Conservation (phyloP, 2,329 filamentous ascomycete species). For the Xylaria sp. region DNA sequence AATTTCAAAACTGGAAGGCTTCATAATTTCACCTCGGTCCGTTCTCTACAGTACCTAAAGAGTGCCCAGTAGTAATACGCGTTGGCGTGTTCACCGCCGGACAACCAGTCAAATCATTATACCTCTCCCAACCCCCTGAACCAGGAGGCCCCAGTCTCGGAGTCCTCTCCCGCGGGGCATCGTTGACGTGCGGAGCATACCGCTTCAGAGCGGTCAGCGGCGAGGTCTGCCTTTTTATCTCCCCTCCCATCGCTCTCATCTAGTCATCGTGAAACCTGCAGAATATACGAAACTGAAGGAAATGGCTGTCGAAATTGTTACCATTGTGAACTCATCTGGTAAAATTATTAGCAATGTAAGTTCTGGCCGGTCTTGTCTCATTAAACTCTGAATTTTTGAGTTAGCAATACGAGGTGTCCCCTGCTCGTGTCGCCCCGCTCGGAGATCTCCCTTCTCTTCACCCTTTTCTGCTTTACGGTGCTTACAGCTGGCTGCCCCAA, state of each 20-base stretch:
- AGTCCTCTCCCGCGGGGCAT: constrained; percentile 25
- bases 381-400: constrained; percentile 7
- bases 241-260: constrained; percentile 14
- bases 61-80: constrained; percentile 14
- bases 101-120: constrained; percentile 17
- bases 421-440: constrained; percentile 30
- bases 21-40: constrained; percentile 18
- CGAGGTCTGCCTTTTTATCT: constrained; percentile 32
- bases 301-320: constrained; percentile 48
- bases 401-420: constrained; percentile 19
- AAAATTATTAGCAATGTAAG: constrained; percentile 51
- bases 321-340: constrained; percentile 48
- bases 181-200: constrained; percentile 8
- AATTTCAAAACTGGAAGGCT: constrained; percentile 6
- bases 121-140: constrained; percentile 27
- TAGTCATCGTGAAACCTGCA: constrained; percentile 26
- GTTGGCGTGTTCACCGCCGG: constrained; percentile 33
- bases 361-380: constrained; percentile 18
- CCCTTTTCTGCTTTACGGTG: constrained; percentile 9
- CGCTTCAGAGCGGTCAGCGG: constrained; percentile 31
- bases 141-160: constrained; percentile 25
- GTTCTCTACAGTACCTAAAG: constrained; percentile 8
- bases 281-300: constrained; percentile 25
- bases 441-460: constrained; percentile 14
- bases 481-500: constrained; percentile 11